Percentiles rank a stretch among this genome's conserved stretches.
Evolutionary conservation across 495 filamentous ascomycete species (phyloP).

Genomic region (Sporormia fimetaria): DNA sequence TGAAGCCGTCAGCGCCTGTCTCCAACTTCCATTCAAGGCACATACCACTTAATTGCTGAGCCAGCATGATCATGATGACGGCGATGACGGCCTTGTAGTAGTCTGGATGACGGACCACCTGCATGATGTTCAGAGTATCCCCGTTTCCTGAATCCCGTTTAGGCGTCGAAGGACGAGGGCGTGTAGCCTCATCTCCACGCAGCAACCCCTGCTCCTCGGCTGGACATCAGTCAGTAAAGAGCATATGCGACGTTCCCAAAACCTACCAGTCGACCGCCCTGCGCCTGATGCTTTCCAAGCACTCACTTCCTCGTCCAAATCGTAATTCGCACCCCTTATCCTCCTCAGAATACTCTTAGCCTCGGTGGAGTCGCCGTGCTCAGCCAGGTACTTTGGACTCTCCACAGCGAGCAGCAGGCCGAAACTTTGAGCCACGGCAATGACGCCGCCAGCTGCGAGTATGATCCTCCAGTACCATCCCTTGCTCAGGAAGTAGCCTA

Average conservation of each 20-base stretch:
- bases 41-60: conserved; percentile 61
- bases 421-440: conserved; percentile 53
- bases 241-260: not conserved
- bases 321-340: conserved; percentile 56
- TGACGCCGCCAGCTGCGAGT: conserved; percentile 56
- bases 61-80: conserved; percentile 81
- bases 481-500: conserved; percentile 78
- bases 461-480: conserved; percentile 73
- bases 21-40: not conserved
- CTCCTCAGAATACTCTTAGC: conserved; percentile 59
- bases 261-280: conserved; percentile 20
- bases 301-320: conserved; percentile 64
- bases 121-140: conserved; percentile 50
- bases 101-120: conserved; percentile 49
- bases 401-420: conserved; percentile 65
- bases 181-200: conserved; percentile 19
- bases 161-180: conserved; percentile 9
- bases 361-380: conserved; percentile 45
- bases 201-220: conserved; percentile 34
- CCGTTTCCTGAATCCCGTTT: conserved; percentile 32
- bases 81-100: conserved; percentile 71
- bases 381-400: conserved; percentile 75
- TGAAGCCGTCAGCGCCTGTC: conserved; percentile 29
- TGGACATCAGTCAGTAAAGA: conserved; percentile 7
- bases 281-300: conserved; percentile 35